These are phyloP conservation scores for Macrotyloma uniflorum DNA, from an alignment of 306 rosid genomes.

Conservation along the genomic window DNA sequence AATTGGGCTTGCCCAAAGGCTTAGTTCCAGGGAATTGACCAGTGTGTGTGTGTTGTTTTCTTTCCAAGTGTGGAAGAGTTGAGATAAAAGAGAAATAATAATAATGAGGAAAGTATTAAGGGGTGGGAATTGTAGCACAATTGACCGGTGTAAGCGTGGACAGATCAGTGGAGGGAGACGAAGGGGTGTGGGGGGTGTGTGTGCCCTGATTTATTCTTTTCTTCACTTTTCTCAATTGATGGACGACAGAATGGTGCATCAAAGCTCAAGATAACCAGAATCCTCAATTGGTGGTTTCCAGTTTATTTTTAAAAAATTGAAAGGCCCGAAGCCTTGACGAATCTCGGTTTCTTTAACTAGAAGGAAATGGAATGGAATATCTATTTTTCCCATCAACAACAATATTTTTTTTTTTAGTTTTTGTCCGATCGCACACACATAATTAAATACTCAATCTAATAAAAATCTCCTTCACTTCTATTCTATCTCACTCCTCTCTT, in stretches of 20 bases:
- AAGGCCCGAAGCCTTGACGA: neutral
- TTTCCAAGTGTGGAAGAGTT: neutral
- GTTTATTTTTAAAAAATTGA: conserved; percentile 1
- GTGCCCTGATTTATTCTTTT: conserved; percentile 38
- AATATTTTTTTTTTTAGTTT: neutral
- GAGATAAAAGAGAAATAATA: neutral
- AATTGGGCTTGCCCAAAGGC: conserved; percentile 24
- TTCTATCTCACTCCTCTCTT: neutral
- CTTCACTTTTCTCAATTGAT: conserved; percentile 45
- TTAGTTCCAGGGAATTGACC: conserved; percentile 5
- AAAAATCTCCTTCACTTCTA: neutral
- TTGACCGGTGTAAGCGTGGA: conserved; percentile 29
- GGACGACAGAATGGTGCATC: conserved; percentile 54
- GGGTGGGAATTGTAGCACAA: conserved; percentile 29
- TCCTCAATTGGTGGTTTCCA: conserved; percentile 54
- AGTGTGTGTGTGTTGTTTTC: neutral
- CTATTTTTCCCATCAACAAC: conserved; percentile 4
- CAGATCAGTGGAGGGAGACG: conserved; percentile 42
- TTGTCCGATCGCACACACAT: neutral
- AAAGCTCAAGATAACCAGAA: conserved; percentile 48
- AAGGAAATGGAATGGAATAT: conserved; percentile 37
- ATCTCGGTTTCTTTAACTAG: conserved; percentile 32
- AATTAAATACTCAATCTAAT: neutral
- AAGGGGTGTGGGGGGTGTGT: conserved; percentile 25
- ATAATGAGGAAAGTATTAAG: neutral